Percentiles rank a stretch among this genome's conserved stretches.
Evolutionary conservation across 1,284 basidiomycete species (phyloP).

Genomic region (Marasmius oreades): DNA sequence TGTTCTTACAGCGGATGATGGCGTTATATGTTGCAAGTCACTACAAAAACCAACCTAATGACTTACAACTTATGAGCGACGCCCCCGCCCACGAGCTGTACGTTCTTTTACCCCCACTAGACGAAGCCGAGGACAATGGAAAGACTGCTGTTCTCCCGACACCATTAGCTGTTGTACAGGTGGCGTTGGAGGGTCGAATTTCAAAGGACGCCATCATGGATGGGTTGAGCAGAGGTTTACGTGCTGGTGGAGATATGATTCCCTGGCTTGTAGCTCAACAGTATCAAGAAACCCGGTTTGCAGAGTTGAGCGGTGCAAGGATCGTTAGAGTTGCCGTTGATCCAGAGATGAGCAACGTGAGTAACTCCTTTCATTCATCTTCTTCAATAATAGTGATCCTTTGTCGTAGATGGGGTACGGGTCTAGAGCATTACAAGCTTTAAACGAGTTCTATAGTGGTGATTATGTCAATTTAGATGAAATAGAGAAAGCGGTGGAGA

Average conservation of each 20-base stretch:
- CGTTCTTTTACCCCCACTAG: conserved; percentile 89
- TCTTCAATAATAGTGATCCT: conserved; percentile 7
- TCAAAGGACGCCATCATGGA: conserved; percentile 86
- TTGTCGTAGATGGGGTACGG: conserved; percentile 93
- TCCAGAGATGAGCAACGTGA: conserved; percentile 87
- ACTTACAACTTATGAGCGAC: conserved; percentile 94
- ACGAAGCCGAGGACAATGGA: conserved; percentile 73
- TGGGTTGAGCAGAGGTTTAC: conserved; percentile 73
- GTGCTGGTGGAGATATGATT: conserved; percentile 95
- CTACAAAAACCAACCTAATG: conserved; percentile 99
- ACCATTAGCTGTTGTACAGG: conserved; percentile 93
- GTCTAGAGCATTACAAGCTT: conserved; percentile 81
- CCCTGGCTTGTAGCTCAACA: conserved; percentile 96
- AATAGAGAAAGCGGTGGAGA: conserved; percentile 35
- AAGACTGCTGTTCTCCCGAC: conserved; percentile 61
- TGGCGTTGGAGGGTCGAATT: conserved; percentile 95
- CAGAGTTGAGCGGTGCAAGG: conserved; percentile 85
- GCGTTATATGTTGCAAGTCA: conserved; percentile 95
- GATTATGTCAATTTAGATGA: conserved; percentile 92
- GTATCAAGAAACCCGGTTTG: conserved; percentile 97
- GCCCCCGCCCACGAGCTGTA: conserved; percentile 97
- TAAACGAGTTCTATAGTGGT: conserved; percentile 91
- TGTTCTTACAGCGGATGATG: conserved; percentile 99
- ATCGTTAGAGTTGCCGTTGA: conserved; percentile 96
- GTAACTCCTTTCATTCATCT: conserved; percentile 21